These are phyloP conservation scores for Typha latifolia DNA, from an alignment of 176 grass and related monocot genomes.

Conservation along the genomic window DNA sequence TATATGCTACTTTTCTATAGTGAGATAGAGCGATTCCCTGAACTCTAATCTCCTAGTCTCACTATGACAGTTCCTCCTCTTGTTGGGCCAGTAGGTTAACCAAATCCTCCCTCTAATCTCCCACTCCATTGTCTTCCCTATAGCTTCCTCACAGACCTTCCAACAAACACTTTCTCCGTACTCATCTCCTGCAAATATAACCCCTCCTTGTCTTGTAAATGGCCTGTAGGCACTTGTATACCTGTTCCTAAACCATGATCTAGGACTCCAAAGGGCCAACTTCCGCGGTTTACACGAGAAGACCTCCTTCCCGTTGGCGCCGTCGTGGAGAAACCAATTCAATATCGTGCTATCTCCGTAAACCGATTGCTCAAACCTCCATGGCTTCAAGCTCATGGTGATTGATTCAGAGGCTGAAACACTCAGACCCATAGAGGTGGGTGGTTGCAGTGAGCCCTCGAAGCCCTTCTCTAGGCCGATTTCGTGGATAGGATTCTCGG, in stretches of 20 bases:
- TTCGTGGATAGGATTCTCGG: conserved; percentile 53
- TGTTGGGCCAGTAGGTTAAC: conserved; percentile 81
- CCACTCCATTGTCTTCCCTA: conserved; percentile 61
- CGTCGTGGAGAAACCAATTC: conserved; percentile 61
- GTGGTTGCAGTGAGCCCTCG: conserved; percentile 29
- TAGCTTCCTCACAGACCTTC: conserved; percentile 34
- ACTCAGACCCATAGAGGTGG: conserved; percentile 29
- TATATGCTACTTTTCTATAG: conserved; percentile 16
- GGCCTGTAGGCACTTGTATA: conserved; percentile 42
- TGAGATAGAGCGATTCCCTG: conserved; percentile 42
- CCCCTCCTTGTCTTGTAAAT: conserved; percentile 48
- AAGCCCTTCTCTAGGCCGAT: conserved; percentile 32
- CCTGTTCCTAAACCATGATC: conserved; percentile 49
- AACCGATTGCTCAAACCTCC: conserved; percentile 71
- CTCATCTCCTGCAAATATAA: conserved; percentile 70
- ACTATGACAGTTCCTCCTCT: conserved; percentile 43
- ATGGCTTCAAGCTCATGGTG: conserved; percentile 37
- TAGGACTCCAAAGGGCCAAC: conserved; percentile 29
- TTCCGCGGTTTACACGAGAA: conserved; percentile 52
- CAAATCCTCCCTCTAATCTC: conserved; percentile 72
- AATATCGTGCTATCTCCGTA: conserved; percentile 36
- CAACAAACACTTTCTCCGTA: conserved; percentile 64
- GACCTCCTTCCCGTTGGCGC: conserved; percentile 46
- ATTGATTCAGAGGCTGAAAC: conserved; percentile 38
- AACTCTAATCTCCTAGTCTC: conserved; percentile 65